phyloP scores from a whole-genome alignment of 2,329 filamentous ascomycete species.

The Zasmidium angulare region DNA sequence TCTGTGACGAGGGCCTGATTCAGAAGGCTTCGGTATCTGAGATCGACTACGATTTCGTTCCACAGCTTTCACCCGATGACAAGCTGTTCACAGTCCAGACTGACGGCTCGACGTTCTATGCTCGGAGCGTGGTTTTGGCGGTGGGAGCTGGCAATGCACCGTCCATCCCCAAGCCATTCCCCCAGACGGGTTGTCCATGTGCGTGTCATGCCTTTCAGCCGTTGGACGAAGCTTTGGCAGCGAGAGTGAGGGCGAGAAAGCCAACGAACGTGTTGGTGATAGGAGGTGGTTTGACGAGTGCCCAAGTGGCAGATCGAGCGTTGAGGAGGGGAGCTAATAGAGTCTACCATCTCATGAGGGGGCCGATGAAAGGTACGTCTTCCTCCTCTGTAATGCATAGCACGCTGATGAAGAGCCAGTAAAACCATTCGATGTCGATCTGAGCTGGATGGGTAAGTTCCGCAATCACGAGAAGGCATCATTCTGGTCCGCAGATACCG shows the following conservation, averaged over 20 bases:
- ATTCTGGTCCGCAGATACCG: constrained; percentile 74
- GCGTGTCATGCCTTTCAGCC: constrained; percentile 66
- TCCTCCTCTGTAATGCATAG: not conserved
- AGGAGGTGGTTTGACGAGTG: constrained; percentile 73
- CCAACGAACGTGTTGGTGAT: constrained; percentile 68
- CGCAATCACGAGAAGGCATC: constrained; percentile 73
- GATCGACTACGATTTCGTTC: constrained; percentile 58
- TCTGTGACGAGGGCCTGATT: constrained; percentile 55
- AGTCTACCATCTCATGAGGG: constrained; percentile 70
- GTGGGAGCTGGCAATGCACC: constrained; percentile 68
- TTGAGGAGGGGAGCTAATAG: constrained; percentile 64
- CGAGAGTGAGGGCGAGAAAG: constrained; percentile 52
- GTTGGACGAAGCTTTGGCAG: constrained; percentile 43
- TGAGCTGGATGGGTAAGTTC: constrained; percentile 81
- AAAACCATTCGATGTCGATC: constrained; percentile 75
- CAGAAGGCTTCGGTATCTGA: constrained; percentile 60
- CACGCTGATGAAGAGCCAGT: constrained; percentile 37
- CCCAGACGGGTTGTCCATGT: constrained; percentile 43
- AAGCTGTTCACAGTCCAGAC: constrained; percentile 67
- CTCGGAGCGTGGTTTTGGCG: constrained; percentile 66
- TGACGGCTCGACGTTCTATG: constrained; percentile 52
- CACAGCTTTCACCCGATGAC: constrained; percentile 43
- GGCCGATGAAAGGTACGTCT: constrained; percentile 46
- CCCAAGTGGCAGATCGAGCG: constrained; percentile 67
- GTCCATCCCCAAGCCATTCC: constrained; percentile 41